A percentile compares a stretch with the other conserved stretches of the same genome.
Conservation (phyloP, 495 filamentous ascomycete species). For the Clohesyomyces aquaticus region DNA sequence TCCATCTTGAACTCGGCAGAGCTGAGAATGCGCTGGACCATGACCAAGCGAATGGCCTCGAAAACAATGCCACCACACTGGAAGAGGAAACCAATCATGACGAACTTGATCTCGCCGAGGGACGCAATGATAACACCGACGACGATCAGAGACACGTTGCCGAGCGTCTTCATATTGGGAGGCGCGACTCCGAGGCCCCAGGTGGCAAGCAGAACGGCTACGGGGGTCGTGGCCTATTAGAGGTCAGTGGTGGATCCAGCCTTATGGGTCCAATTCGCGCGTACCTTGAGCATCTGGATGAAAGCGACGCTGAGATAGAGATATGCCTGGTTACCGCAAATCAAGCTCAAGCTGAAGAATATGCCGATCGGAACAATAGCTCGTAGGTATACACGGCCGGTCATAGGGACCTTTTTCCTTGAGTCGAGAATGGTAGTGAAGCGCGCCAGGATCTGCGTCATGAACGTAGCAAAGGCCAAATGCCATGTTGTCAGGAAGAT, state of each 20-base stretch:
- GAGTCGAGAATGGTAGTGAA: conserved; percentile 85
- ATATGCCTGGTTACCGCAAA: conserved; percentile 92
- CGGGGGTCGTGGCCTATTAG: conserved; percentile 79
- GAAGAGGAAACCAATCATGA: conserved; percentile 82
- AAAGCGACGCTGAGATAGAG: conserved; percentile 91
- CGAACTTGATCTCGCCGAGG: conserved; percentile 90
- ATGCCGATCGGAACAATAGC: conserved; percentile 91
- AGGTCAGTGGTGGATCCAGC: conserved; percentile 17
- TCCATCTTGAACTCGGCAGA: conserved; percentile 97
- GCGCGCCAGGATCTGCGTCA: conserved; percentile 87
- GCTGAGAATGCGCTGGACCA: conserved; percentile 88
- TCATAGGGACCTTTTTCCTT: conserved; percentile 91
- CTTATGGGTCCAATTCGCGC: conserved; percentile 24
- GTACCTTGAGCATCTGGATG: conserved; percentile 96
- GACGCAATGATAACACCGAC: conserved; percentile 88
- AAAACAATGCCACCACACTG: conserved; percentile 83
- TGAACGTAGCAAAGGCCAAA: conserved; percentile 82
- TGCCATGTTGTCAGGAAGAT: conserved; percentile 95
- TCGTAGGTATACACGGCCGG: conserved; percentile 82
- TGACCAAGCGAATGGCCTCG: conserved; percentile 86
- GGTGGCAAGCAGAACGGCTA: conserved; percentile 81
- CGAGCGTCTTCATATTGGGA: conserved; percentile 76
- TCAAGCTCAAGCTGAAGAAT: conserved; percentile 92
- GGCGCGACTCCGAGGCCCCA: conserved; percentile 80
- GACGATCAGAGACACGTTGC: conserved; percentile 87